Evolutionary conservation across 202 grass and related monocot species (phyloP), one percentile per base, ranked within the genome.

Genomic region (Zizania palustris): DNA sequence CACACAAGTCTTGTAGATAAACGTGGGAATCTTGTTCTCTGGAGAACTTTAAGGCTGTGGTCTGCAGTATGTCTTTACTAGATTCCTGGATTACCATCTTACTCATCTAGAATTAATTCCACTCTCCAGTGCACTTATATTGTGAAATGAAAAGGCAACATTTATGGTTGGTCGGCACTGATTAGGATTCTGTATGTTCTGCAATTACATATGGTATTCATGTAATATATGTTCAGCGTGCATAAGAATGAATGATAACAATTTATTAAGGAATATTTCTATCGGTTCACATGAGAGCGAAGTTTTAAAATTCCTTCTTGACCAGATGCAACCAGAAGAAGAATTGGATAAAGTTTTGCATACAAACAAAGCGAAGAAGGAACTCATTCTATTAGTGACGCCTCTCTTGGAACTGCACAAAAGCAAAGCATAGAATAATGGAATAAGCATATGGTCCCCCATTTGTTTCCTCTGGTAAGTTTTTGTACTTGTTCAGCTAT

Each of bases 401-500:
- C 88, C 82, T 90, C 80, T 85, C 85, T 86, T 84, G 85, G 81
- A 84, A 89, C 79, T 88, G 60, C 77, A 79, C 87, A 78, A 98
- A 97, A 90, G 86, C 84, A 91, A 89, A 86, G 79, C 80, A 86
- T 91, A 75, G 84, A 82, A 92, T 81, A 80, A 83, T 83, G 67
- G 91, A 97, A 94, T 86, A 90, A 87, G 96, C 80, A 93, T 95
- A 74, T 70, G 72, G 76, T 95, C 92, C 89, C 54, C 73, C 90
- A 89, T 98, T 98, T 83, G 88, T 87, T 28, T 92, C 91, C 87
- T 90, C 85, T 87, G 28, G 73, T 85, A 95, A 92, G 87, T 98
- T 98, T 98, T 98, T 90, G 87, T 85, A 95, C 89, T 95, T 92
- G 89, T 98, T 98, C 87, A 90, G 74, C 88, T 90, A 88, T 88